A percentile compares a stretch with the other conserved stretches of the same genome.
These are phyloP conservation scores for Rhodosorus marinus DNA, from an alignment of 23 red algal genomes.

Conservation along the genomic window DNA sequence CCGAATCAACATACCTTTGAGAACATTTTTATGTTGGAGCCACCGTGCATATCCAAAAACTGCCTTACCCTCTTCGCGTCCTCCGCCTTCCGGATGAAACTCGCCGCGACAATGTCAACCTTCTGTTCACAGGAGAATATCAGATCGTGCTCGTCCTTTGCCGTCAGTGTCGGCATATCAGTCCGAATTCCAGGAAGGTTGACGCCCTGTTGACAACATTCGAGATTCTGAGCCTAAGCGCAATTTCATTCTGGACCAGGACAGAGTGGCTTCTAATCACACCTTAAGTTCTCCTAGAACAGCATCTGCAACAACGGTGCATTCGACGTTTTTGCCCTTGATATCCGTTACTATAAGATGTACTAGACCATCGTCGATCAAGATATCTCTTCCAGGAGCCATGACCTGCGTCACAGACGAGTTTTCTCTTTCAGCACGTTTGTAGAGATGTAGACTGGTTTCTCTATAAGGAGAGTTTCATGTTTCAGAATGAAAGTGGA, in stretches of 20 bases:
- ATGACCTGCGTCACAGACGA: conserved; percentile 15
- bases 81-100: conserved; percentile 70
- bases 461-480: neutral
- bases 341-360: conserved; percentile 23
- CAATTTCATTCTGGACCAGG: no score
- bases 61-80: conserved; percentile 54
- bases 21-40: conserved; percentile 82
- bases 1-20: no score
- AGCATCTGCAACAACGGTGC: no score
- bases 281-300: no score
- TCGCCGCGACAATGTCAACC: conserved; percentile 78
- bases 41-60: conserved; percentile 26
- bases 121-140: conserved; percentile 72
- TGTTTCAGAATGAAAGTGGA: neutral
- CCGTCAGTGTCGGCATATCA: conserved; percentile 65
- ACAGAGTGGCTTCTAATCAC: no score
- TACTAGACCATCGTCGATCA: conserved; percentile 87
- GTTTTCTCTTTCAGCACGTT: no score
- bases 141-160: conserved; percentile 79
- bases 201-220: conserved; percentile 47
- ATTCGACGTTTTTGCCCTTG: conserved; percentile 32
- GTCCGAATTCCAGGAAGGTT: conserved; percentile 71
- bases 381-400: conserved; percentile 28
- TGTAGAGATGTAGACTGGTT: neutral
- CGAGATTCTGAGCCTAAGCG: conserved; percentile 54